These are phyloP conservation scores for Solanum infundibuliforme DNA, from an alignment of 257 asterid genomes.

Conservation along the genomic window DNA sequence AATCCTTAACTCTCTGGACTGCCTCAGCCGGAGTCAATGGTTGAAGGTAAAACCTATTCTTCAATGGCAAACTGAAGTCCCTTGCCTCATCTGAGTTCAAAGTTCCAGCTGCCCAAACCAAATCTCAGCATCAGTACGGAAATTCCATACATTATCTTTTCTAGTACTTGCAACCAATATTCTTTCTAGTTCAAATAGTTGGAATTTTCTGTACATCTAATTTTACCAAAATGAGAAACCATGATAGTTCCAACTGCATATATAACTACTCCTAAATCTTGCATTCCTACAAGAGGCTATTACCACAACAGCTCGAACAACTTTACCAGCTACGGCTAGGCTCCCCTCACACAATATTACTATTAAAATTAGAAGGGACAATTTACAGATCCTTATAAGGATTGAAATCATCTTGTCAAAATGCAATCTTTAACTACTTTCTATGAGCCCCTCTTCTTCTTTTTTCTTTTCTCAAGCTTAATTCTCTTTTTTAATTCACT, in stretches of 20 bases:
- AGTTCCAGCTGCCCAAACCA: slow-evolving; percentile 58
- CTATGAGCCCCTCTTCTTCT: background rate
- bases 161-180: background rate
- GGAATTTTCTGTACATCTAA: background rate
- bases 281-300: background rate
- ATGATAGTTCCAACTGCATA: background rate
- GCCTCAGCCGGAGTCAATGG: slow-evolving; percentile 70
- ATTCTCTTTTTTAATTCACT: background rate
- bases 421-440: background rate
- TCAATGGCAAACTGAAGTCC: slow-evolving; percentile 57
- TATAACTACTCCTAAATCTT: background rate
- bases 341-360: background rate
- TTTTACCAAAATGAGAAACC: background rate
- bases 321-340: background rate
- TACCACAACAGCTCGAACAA: background rate
- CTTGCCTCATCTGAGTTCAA: slow-evolving; percentile 79
- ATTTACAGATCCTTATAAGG: background rate
- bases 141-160: background rate
- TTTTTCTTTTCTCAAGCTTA: background rate
- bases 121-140: background rate
- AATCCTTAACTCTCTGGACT: slow-evolving; percentile 65
- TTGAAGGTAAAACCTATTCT: slow-evolving; percentile 67
- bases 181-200: background rate
- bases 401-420: background rate
- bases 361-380: background rate